A percentile compares a stretch with the other conserved stretches of the same genome.
Conservation (phyloP, 2,329 filamentous ascomycete species). For the Aspergillus brunneoviolaceus region DNA sequence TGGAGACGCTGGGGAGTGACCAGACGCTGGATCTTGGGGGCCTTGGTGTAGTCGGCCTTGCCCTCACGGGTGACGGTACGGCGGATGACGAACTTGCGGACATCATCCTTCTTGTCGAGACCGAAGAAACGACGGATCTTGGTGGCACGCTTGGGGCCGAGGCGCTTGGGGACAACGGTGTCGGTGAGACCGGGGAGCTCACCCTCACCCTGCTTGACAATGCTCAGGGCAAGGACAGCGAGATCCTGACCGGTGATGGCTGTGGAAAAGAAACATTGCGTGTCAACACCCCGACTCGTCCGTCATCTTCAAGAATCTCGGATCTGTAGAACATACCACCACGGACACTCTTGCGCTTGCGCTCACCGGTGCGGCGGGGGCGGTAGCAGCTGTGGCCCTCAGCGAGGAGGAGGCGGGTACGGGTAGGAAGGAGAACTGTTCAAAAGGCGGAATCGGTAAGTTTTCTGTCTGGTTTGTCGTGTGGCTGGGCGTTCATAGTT, state of each 20-base stretch:
- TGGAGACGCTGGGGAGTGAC: slow-evolving; percentile 99
- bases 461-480: slow-evolving; percentile 19
- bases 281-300: slow-evolving; percentile 15
- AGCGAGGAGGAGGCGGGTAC: slow-evolving; percentile 93
- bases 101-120: slow-evolving; percentile 99
- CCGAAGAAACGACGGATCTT: slow-evolving; percentile 99
- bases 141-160: slow-evolving; percentile 98
- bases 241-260: slow-evolving; percentile 98
- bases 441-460: slow-evolving; percentile 25
- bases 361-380: slow-evolving; percentile 94
- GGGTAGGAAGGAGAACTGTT: slow-evolving; percentile 81
- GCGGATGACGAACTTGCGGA: slow-evolving; percentile 99
- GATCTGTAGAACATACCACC: slow-evolving; percentile 51
- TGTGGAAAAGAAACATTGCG: slow-evolving; percentile 14
- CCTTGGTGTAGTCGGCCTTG: slow-evolving; percentile 99
- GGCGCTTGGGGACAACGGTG: slow-evolving; percentile 96
- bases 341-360: slow-evolving; percentile 98
- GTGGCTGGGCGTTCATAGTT: slow-evolving; percentile 26
- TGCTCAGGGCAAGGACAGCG: slow-evolving; percentile 86
- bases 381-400: slow-evolving; percentile 99
- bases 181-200: slow-evolving; percentile 97
- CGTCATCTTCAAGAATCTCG: not conserved
- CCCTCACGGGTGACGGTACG: slow-evolving; percentile 96
- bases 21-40: slow-evolving; percentile 98
- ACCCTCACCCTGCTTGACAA: slow-evolving; percentile 96